Conservation (phyloP, 1,284 basidiomycete genomes). For the Blastosporella zonata region DNA sequence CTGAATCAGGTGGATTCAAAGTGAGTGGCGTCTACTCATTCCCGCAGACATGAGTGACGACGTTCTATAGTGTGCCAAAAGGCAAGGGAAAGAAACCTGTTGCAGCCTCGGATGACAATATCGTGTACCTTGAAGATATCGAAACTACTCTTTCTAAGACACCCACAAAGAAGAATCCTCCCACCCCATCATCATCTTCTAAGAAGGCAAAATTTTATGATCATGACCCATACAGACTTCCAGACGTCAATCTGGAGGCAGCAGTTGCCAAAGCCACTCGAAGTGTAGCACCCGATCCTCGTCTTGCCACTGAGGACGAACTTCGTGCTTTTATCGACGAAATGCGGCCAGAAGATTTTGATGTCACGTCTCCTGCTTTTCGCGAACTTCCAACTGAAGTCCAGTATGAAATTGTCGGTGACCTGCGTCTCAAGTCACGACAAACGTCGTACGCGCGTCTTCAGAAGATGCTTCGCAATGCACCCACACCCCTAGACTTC, state of each 20-base stretch:
- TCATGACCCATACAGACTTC: constrained; percentile 82
- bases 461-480: constrained; percentile 83
- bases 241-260: constrained; percentile 66
- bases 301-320: constrained; percentile 93
- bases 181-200: constrained; percentile 38
- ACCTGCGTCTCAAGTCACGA: constrained; percentile 88
- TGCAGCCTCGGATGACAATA: constrained; percentile 54
- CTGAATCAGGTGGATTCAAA: constrained; percentile 62
- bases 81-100: constrained; percentile 39
- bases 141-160: constrained; percentile 56
- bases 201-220: constrained; percentile 69
- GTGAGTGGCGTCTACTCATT: constrained; percentile 4
- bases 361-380: constrained; percentile 86
- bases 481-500: constrained; percentile 90
- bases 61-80: constrained; percentile 27
- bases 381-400: constrained; percentile 91
- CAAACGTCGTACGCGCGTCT: constrained; percentile 92
- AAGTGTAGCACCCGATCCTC: constrained; percentile 71
- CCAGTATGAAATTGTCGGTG: constrained; percentile 98
- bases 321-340: constrained; percentile 88
- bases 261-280: constrained; percentile 58
- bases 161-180: constrained; percentile 39
- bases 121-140: constrained; percentile 86
- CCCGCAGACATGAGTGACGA: background rate
- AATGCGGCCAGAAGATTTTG: constrained; percentile 90